Base-by-base conservation (phyloP, 306 rosid species). In the Begonia peltatifolia region DNA sequence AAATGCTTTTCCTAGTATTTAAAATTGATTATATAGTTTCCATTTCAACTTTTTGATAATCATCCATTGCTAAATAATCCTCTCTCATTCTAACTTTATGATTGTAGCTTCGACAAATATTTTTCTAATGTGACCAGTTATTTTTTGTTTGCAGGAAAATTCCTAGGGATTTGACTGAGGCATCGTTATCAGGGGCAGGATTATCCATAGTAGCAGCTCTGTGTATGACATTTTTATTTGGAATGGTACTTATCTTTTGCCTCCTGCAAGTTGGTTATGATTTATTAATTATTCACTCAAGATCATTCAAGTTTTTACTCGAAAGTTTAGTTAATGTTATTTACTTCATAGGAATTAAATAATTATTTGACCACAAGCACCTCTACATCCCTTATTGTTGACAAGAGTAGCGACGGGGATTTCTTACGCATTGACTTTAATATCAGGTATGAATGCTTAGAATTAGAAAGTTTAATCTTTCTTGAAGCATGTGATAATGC, bases 121-220 rank as follows among this genome's bases (percentile, higher is more conserved):
- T 6, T 30, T 30, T 30, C 38, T 30, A 6, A 30, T 30, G 38
- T 30, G 38, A 30, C 8, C 38, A 30, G 41, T 61, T 63, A 59
- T 57, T 58, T 18, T 69, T 36, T 25, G 7, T 63, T 46, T 59
- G 61, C 85, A 90, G 97, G 72, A 90, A 90, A 80, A 90, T 90
- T 59, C 97, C 97, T 2, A 80, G 97, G 71, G 97, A 90, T 76
- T 80, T 90, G 76, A 85, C 97, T 6, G 97, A 85, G 81, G 94
- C 97, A 2, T 80, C 97, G 15, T 46, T 90, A 60, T 83, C 97
- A 10, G 97, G 97, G 64, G 95, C 97, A 7, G 95, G 97, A 63
- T 75, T 90, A 73, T 90, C 95, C 60, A 76, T 85, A 20, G 11
- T 80, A 49, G 94, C 97, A 55, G 97, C 97, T 50, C 78, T 90